Evolutionary conservation across 495 filamentous ascomycete genomes (phyloP).

Genomic region (Bacidia gigantensis): DNA sequence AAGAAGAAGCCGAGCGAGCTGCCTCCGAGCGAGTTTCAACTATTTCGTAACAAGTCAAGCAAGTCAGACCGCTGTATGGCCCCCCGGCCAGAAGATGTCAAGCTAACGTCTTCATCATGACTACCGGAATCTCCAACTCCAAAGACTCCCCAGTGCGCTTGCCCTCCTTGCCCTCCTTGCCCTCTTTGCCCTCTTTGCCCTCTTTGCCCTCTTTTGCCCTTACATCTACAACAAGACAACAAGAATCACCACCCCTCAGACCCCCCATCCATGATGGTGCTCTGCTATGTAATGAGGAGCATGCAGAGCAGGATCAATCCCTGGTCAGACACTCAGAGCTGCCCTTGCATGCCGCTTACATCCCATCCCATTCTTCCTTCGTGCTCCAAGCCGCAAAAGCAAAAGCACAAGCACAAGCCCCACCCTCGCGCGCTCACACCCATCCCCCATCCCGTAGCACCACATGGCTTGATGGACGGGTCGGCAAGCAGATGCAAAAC

Average conservation of each 20-base stretch:
- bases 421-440: background rate
- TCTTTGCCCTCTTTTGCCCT: too few relatives aligned
- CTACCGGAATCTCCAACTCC: background rate
- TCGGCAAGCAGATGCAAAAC: background rate
- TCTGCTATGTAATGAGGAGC: too few relatives aligned
- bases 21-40: background rate
- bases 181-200: too few relatives aligned
- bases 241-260: too few relatives aligned
- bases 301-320: background rate
- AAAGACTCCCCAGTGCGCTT: background rate
- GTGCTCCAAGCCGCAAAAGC: too few relatives aligned
- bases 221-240: too few relatives aligned
- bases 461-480: background rate
- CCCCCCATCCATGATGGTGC: too few relatives aligned
- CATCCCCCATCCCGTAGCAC: background rate
- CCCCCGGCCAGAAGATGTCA: background rate
- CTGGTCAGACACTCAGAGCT: background rate
- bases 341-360: background rate
- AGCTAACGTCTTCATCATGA: too few relatives aligned
- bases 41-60: background rate
- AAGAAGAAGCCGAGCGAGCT: background rate
- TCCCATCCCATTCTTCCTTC: too few relatives aligned
- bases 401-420: background rate
- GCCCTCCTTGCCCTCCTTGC: background rate
- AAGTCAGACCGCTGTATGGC: background rate